Evolutionary conservation across 768 basidiomycete species (phyloP), one percentile per base, ranked within the genome.

Genomic region (Tylopilus subfusipes): DNA sequence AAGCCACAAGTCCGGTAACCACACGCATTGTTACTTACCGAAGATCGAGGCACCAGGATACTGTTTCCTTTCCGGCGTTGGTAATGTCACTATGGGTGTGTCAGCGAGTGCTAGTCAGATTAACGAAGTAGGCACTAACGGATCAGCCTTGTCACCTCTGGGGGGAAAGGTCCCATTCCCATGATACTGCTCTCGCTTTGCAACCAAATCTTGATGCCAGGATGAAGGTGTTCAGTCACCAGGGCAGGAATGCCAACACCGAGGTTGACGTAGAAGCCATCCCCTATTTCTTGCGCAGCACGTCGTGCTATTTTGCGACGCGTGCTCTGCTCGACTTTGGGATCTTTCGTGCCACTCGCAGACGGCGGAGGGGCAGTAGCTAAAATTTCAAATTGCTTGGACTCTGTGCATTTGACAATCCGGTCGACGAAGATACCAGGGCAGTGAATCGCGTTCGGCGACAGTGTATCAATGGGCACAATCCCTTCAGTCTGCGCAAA

Each of bases 161-260:
- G 85, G 11, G 90, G 91, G 63, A 91, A 91, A 10, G 90, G 90
- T 1, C 86, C 88, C 88, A 86, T 88, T 44, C 90, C 90, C 51
- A 93, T 71, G 55, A 93, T 88, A 27, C 91, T 91, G 58, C 93
- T 93, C 76, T 93, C 90, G 67, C 88, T 90, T 68, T 93, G 90
- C 63, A 92, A 63, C 88, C 87, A 91, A 27, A 93, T 90, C 44
- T 78, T 79, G 22, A 91, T 82, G 45, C 79, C 84, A 48, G 81
- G 76, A 49, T 78, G 81, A 38, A 92, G 70, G 68, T 85, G 82
- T 63, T 88, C 88, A 2, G 89, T 86, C 38, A 91, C 87, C 11
- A 93, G 78, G 10, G 90, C 92, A 18, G 90, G 90, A 81, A 93
- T 93, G n/a, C 90, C 91, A 63, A 92, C 90, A 30, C 91, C 91